A percentile compares a stretch with the other conserved stretches of the same genome.
These are phyloP conservation scores for Coprinopsis cinerea DNA, from an alignment of 768 basidiomycete genomes.

Conservation along the genomic window DNA sequence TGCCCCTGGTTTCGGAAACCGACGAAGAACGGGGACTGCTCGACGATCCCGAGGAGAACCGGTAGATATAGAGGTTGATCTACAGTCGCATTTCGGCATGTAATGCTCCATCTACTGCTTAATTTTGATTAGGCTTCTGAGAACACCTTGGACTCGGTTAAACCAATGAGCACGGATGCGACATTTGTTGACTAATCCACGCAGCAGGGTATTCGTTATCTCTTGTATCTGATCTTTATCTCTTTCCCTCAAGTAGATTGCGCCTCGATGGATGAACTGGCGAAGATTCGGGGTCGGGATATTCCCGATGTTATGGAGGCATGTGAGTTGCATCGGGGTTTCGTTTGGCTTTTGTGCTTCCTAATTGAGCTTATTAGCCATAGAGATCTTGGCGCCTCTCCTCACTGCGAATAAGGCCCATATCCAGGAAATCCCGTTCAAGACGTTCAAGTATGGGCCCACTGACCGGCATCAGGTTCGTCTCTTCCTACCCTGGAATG, in stretches of 20 bases:
- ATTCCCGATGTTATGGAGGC: constrained; percentile 7
- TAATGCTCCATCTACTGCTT: background rate
- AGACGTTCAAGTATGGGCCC: constrained; percentile 52
- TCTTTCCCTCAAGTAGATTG: too few relatives aligned
- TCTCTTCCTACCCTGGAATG: background rate
- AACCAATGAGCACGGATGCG: background rate
- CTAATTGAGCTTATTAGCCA: constrained; percentile 28
- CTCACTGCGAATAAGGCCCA: constrained; percentile 40
- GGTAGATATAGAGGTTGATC: background rate
- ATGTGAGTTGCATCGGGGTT: constrained; percentile 5
- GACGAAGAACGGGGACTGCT: constrained; percentile 7
- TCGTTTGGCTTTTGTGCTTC: background rate
- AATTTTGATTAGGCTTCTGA: background rate
- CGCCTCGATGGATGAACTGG: constrained; percentile 4
- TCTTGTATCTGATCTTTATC: background rate
- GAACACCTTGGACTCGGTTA: too few relatives aligned
- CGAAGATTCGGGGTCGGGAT: constrained; percentile 9
- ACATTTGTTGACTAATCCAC: background rate
- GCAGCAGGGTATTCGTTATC: too few relatives aligned
- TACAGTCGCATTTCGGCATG: background rate
- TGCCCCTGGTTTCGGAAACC: background rate
- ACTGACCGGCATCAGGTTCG: constrained; percentile 46
- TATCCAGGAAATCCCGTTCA: constrained; percentile 43
- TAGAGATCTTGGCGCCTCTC: constrained; percentile 42
- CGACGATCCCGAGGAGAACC: background rate